Evolutionary conservation across 75 land plant genomes (phyloP), one percentile per base, ranked within the genome.

Genomic region (Pinus tabuliformis): DNA sequence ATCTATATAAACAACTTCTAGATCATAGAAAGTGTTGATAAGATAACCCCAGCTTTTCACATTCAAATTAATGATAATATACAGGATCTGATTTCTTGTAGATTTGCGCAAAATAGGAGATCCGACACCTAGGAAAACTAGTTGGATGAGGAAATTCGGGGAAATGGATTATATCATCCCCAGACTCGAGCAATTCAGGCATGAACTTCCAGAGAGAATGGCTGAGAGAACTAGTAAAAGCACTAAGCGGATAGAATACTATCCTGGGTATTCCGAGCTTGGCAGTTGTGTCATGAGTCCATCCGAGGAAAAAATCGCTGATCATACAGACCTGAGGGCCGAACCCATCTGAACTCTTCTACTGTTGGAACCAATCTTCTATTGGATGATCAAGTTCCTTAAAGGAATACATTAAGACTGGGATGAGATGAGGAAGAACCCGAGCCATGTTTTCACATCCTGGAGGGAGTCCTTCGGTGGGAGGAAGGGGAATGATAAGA

Each of bases 301-400:
- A 83, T 4, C 85, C 83, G 49, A 83, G 79, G 72, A 87, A 87
- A 77, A 87, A 83, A 42, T 87, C 86, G 62, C 83, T 78, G 57
- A 83, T 17, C 13, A 81, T 76, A 24, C 62, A 77, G n/a, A 26
- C 62, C 2, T 82, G 81, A 6, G 87, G 90, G 30, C 62, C 30
- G 0, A 80, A 59, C 18, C 58, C 58, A 57, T 57, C 18, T 17
- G 14, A 13, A 15, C 18, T 13, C 58, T 57, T 13, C 18, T 75
- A 79, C 28, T 80, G 58, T 1, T 22, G 24, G 56, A 75, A 70
- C 85, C 85, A 81, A 57, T 39, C 7, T 66, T 78, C 33, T 14
- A 80, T 15, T 0, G 84, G 83, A 56, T 56, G 58, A 58, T 52
- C 37, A 61, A 87, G 86, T 4, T 57, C 36, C 62, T 49, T 3